Conservation (phyloP, 2,329 filamentous ascomycete genomes). For the Scorias spongiosa region DNA sequence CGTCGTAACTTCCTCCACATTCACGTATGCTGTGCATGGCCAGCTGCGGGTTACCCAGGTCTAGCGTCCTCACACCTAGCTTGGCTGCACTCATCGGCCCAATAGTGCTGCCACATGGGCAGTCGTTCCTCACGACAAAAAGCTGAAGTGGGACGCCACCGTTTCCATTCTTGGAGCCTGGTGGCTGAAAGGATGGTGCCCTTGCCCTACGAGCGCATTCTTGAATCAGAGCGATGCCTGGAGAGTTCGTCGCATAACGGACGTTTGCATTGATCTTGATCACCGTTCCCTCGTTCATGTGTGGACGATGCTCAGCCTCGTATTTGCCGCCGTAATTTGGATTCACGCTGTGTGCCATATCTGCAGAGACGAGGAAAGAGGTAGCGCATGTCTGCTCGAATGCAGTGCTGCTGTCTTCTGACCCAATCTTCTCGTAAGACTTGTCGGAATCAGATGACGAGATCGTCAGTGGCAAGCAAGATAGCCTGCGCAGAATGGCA, state of each 20-base stretch:
- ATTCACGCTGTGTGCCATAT: slow-evolving; percentile 95
- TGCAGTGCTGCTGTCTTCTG: slow-evolving; percentile 56
- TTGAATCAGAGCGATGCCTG: slow-evolving; percentile 82
- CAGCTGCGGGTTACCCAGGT: slow-evolving; percentile 85
- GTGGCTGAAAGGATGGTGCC: slow-evolving; percentile 16
- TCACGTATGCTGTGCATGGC: slow-evolving; percentile 97
- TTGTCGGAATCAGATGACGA: slow-evolving; percentile 42
- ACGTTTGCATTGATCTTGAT: slow-evolving; percentile 98
- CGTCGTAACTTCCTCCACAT: slow-evolving; percentile 75
- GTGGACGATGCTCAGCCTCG: slow-evolving; percentile 75
- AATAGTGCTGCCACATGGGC: slow-evolving; percentile 86
- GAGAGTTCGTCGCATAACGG: slow-evolving; percentile 90
- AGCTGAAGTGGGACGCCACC: slow-evolving; percentile 77
- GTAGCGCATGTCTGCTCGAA: slow-evolving; percentile 86
- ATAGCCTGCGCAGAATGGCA: slow-evolving; percentile 71
- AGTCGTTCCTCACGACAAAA: slow-evolving; percentile 94
- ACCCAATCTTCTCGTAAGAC: slow-evolving; percentile 9
- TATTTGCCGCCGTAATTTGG: slow-evolving; percentile 91
- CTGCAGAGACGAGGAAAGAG: slow-evolving; percentile 87
- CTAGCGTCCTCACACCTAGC: slow-evolving; percentile 74
- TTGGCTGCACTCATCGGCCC: slow-evolving; percentile 88
- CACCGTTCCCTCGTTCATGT: slow-evolving; percentile 92
- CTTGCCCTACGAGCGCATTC: slow-evolving; percentile 57
- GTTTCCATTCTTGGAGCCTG: slow-evolving; percentile 23
- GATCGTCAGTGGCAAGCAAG: slow-evolving; percentile 53